Evolutionary conservation across 345 rosid species (phyloP).

Genomic region (Populus tremula): DNA sequence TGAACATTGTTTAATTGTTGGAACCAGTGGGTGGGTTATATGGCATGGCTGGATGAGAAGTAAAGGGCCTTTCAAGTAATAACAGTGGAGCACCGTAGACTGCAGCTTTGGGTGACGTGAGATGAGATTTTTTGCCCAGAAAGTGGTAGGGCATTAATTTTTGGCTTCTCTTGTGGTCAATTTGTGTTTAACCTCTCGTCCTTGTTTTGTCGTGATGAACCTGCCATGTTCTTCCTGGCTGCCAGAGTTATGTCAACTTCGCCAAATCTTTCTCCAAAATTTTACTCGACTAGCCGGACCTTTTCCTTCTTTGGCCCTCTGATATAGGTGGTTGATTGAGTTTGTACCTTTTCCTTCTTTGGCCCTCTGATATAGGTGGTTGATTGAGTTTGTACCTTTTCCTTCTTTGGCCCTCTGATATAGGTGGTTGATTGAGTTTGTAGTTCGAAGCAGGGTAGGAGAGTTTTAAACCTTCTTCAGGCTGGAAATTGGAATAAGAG

Average conservation of each 20-base stretch:
- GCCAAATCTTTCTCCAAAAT: neutral
- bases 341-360: neutral
- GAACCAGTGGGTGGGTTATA: neutral
- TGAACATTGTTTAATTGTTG: neutral
- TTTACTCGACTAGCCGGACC: neutral
- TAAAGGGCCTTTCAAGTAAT: neutral
- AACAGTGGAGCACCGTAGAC: neutral
- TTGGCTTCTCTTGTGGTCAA: neutral
- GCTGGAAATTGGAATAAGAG: neutral
- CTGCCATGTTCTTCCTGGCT: neutral
- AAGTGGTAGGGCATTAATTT: neutral
- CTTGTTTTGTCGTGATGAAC: neutral
- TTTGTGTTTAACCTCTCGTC: neutral
- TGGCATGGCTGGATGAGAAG: neutral
- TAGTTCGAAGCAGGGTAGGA: neutral
- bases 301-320: neutral
- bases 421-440: neutral
- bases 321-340: neutral
- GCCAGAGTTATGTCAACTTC: neutral
- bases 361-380: neutral
- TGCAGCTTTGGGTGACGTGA: neutral
- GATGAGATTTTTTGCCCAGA: neutral
- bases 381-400: neutral
- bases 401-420: neutral
- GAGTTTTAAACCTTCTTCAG: neutral